A percentile compares a stretch with the other conserved stretches of the same genome.
phyloP scores from a whole-genome alignment of 2,329 filamentous ascomycete genomes.

The Alternaria atra region DNA sequence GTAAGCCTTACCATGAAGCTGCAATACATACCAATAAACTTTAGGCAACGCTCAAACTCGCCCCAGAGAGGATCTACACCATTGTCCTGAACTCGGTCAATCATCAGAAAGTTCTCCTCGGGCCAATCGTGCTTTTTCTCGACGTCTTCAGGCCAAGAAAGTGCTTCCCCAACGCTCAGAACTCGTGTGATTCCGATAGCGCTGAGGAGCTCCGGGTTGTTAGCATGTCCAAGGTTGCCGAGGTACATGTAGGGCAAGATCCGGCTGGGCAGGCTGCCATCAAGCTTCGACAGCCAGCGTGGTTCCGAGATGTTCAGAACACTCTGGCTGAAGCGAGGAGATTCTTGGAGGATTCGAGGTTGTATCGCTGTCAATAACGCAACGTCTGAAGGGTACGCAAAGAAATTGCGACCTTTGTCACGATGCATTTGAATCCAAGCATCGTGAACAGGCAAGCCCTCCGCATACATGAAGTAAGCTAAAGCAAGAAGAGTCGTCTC shows the following conservation, averaged over 20 bases:
- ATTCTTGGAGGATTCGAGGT: constrained; percentile 75
- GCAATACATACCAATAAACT: constrained; percentile 82
- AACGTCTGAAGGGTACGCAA: constrained; percentile 92
- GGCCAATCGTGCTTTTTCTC: constrained; percentile 71
- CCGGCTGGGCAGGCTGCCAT: constrained; percentile 89
- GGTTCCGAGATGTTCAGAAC: constrained; percentile 71
- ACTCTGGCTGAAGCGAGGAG: constrained; percentile 64
- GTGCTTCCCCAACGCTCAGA: constrained; percentile 88
- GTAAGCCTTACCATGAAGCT: not conserved
- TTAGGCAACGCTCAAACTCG: constrained; percentile 84
- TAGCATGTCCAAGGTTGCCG: constrained; percentile 90
- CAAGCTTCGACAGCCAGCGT: constrained; percentile 81
- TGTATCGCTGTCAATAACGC: constrained; percentile 80
- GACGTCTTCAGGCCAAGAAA: constrained; percentile 79
- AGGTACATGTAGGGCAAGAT: constrained; percentile 95
- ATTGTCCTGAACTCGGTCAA: constrained; percentile 93
- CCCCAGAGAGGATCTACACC: constrained; percentile 90
- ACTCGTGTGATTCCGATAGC: constrained; percentile 86
- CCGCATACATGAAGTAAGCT: constrained; percentile 92
- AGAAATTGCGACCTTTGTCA: constrained; percentile 87
- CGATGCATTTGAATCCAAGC: constrained; percentile 90
- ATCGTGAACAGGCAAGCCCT: constrained; percentile 79
- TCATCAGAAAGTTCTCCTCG: constrained; percentile 76
- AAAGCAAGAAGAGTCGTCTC: constrained; percentile 89
- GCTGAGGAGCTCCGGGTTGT: constrained; percentile 84